Evolutionary conservation across 371 early-diverging fungal species (phyloP).

Genomic region (Choanephora cucurbitarum): DNA sequence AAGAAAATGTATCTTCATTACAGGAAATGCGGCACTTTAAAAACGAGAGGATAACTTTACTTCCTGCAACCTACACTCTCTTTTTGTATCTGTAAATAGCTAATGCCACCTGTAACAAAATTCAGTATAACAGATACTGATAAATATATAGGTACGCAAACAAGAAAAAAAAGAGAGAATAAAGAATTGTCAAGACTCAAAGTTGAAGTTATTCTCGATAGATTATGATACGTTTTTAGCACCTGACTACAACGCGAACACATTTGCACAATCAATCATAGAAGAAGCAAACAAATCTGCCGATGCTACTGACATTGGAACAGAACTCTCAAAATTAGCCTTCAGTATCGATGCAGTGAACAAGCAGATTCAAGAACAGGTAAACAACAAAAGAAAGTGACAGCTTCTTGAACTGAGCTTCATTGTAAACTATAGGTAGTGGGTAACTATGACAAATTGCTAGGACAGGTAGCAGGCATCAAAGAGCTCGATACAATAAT

Average conservation of each 20-base stretch:
- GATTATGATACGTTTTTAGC: constrained; percentile 64
- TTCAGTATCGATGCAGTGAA: constrained; percentile 78
- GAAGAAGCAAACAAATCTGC: constrained; percentile 42
- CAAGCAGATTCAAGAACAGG: constrained; percentile 80
- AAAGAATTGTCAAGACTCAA: background rate
- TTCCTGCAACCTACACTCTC: too few species aligned
- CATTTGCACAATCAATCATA: constrained; percentile 56
- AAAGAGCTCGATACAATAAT: constrained; percentile 63
- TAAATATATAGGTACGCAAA: background rate
- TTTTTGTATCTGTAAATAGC: too few species aligned
- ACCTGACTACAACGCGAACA: constrained; percentile 62
- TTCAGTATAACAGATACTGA: background rate
- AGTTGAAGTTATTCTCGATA: constrained; percentile 12
- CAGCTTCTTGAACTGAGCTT: background rate
- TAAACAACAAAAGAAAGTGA: constrained; percentile 12
- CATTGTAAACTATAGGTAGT: constrained; percentile 66
- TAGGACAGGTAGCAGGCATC: constrained; percentile 74
- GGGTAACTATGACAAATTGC: constrained; percentile 67
- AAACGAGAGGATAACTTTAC: too few species aligned
- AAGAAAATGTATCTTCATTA: too few species aligned
- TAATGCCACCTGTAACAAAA: background rate
- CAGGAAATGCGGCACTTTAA: too few species aligned
- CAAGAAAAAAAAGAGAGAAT: background rate
- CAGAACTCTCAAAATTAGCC: constrained; percentile 69
- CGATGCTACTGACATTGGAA: constrained; percentile 63